Evolutionary conservation across 441 rosid species (phyloP), one percentile per base, ranked within the genome.

Genomic region (Pelargonium myrrhifolium): DNA sequence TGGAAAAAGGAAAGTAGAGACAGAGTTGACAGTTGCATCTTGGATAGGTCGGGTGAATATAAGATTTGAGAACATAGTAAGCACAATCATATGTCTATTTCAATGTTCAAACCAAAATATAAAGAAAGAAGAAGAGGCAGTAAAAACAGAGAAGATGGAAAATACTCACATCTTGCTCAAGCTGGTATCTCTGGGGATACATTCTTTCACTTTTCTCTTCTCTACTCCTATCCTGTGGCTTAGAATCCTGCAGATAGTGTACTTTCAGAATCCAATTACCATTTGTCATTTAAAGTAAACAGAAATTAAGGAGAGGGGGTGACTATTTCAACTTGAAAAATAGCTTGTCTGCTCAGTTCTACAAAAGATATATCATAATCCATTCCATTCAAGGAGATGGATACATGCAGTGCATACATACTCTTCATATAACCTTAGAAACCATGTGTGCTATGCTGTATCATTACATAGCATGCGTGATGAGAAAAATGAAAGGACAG

Each of bases 111-210:
- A 56, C 28, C 17, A 9, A 1, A 56, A 56, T 8, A 20, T 8
- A 20, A 56, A 6, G 1, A 58, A 42, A 11, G 5, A 3, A n/a
- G 62, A 58, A 58, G 62, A 10, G 62, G 60, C 60, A 18, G 20
- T 4, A 53, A 53, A 7, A 53, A 53, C 60, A 45, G 51, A 58
- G 35, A 62, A 62, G n/a, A 62, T 62, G 43, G 10, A 59, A 10
- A 28, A 40, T 9, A 17, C 64, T 55, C 18, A 68, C 65, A 55
- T 43, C 45, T 35, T 68, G 71, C 65, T 62, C 65, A 62, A 62
- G 65, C 65, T 62, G 43, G 65, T 62, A 26, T 28, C 43, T 62
- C 18, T 28, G 43, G 28, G 5, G 7, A 62, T 35, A 5, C 42
- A 62, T 62, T 62, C 14, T 62, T 35, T 31, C 65, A 62, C 65